Evolutionary conservation across 1,284 basidiomycete species (phyloP).

Genomic region (Heterobasidion irregulare): DNA sequence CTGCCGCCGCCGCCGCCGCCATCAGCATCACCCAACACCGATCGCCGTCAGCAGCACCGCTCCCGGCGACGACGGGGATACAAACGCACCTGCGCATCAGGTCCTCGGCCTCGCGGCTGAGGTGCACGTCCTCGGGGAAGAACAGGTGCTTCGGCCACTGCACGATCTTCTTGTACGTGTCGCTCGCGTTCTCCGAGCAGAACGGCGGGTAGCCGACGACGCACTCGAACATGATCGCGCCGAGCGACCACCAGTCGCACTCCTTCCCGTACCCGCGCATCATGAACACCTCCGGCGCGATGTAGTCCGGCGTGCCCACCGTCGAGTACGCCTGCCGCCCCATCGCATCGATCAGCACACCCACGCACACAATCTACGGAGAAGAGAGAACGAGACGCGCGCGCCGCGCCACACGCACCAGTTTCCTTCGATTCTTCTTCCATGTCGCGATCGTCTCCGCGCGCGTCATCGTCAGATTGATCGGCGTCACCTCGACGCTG

Average conservation of each 20-base stretch:
- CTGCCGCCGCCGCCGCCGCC: slow-evolving; percentile 21
- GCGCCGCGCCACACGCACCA: slow-evolving; percentile 67
- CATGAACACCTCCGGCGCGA: slow-evolving; percentile 97
- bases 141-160: slow-evolving; percentile 88
- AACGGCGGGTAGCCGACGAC: slow-evolving; percentile 96
- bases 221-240: slow-evolving; percentile 99
- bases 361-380: no score
- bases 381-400: no score
- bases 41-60: no score
- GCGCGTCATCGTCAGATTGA: slow-evolving; percentile 90
- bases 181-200: slow-evolving; percentile 95
- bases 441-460: slow-evolving; percentile 95
- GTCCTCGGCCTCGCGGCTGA: slow-evolving; percentile 89
- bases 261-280: slow-evolving; percentile 98
- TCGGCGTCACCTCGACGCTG: slow-evolving; percentile 92
- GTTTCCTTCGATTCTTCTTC: slow-evolving; percentile 96
- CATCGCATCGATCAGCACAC: not conserved
- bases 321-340: slow-evolving; percentile 83
- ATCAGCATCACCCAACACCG: not conserved
- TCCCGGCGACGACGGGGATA: not conserved
- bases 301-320: slow-evolving; percentile 98
- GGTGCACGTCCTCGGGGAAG: slow-evolving; percentile 95
- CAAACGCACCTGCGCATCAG: slow-evolving; percentile 67
- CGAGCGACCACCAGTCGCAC: slow-evolving; percentile 97
- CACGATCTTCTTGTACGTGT: slow-evolving; percentile 98